Evolutionary conservation across 2,329 filamentous ascomycete species (phyloP).

Genomic region (Aureobasidium sp.): DNA sequence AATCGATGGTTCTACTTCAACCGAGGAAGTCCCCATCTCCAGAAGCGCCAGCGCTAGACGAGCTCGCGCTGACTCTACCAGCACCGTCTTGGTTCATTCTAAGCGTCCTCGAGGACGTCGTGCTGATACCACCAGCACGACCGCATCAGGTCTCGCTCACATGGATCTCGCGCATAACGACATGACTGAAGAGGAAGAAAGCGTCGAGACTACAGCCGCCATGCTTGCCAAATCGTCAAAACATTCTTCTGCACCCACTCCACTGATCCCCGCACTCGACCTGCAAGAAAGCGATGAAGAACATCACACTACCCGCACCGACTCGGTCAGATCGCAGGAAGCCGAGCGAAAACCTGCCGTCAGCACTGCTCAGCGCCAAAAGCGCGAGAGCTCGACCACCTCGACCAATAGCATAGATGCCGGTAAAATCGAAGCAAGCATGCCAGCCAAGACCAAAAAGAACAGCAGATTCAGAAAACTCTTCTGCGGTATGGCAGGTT

Average conservation of each 20-base stretch:
- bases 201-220: conserved; percentile 3
- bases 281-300: not conserved
- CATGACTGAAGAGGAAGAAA: conserved; percentile 10
- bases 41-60: conserved; percentile 13
- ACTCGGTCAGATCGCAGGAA: not conserved
- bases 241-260: not conserved
- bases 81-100: conserved; percentile 17
- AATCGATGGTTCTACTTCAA: not conserved
- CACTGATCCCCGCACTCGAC: conserved; percentile 1
- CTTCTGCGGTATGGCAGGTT: conserved; percentile 10
- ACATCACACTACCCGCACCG: not conserved
- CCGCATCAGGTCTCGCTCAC: not conserved
- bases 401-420: conserved; percentile 6
- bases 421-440: not conserved
- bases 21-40: not conserved
- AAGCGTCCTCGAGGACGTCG: conserved; percentile 4
- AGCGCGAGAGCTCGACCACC: conserved; percentile 5
- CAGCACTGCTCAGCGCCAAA: not conserved
- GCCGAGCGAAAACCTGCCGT: not conserved
- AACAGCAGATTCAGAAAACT: not conserved
- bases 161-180: not conserved
- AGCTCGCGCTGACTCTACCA: conserved; percentile 16
- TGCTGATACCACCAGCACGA: conserved; percentile 3
- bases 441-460: not conserved
- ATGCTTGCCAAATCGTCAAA: conserved; percentile 9